Percentiles rank a stretch among this genome's conserved stretches.
Evolutionary conservation across 2,329 filamentous ascomycete genomes (phyloP).

Genomic region (Lachnellula willkommii): DNA sequence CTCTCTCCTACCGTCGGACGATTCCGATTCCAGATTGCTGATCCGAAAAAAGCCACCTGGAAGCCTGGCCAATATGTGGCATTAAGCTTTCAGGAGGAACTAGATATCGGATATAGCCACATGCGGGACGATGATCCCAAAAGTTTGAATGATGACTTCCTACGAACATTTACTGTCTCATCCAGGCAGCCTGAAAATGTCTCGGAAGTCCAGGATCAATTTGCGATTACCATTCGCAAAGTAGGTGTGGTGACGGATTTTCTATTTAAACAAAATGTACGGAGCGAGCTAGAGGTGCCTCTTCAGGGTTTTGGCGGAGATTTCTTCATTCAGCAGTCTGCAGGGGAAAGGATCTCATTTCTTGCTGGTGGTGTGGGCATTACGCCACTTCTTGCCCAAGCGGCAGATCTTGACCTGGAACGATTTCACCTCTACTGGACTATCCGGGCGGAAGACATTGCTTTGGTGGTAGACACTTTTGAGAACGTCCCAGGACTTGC

Average conservation of each 20-base stretch:
- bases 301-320: constrained; percentile 70
- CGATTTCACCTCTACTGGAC: constrained; percentile 63
- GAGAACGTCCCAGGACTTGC: constrained; percentile 47
- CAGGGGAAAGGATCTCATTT: constrained; percentile 45
- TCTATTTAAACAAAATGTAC: constrained; percentile 53
- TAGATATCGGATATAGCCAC: constrained; percentile 71
- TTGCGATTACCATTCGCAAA: constrained; percentile 68
- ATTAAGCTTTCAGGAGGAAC: constrained; percentile 62
- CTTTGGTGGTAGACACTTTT: constrained; percentile 57
- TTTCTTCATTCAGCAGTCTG: constrained; percentile 41
- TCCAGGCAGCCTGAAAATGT: constrained; percentile 35
- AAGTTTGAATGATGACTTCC: constrained; percentile 77
- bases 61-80: constrained; percentile 72
- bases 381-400: constrained; percentile 71
- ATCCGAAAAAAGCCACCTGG: constrained; percentile 43
- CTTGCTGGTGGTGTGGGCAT: constrained; percentile 78
- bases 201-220: constrained; percentile 26
- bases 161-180: constrained; percentile 78
- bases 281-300: constrained; percentile 54
- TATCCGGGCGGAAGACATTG: constrained; percentile 54
- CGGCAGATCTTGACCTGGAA: constrained; percentile 43
- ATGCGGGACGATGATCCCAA: constrained; percentile 78
- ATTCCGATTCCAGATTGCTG: constrained; percentile 52
- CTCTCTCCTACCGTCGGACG: constrained; percentile 64
- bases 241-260: constrained; percentile 64